Conservation (phyloP, 768 basidiomycete genomes). For the Russula virescens region DNA sequence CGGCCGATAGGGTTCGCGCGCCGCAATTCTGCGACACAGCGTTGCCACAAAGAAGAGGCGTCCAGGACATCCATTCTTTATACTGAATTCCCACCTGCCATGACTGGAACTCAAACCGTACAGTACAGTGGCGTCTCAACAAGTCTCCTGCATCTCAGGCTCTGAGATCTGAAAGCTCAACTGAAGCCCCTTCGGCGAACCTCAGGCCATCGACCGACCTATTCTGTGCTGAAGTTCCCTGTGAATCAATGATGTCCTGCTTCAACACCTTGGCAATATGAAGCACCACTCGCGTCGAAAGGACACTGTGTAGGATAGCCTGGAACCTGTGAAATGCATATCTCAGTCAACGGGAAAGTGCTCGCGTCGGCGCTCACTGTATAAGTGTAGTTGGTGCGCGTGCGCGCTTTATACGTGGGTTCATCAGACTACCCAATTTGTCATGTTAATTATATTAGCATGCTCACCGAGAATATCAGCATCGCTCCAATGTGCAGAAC, state of each 20-base stretch:
- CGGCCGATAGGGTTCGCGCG: no score
- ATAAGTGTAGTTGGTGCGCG: not conserved
- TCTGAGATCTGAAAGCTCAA: no score
- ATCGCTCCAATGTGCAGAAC: constrained; percentile 11
- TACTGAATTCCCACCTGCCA: no score
- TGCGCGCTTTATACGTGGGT: constrained; percentile 1
- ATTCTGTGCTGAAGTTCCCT: not conserved
- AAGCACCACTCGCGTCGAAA: constrained; percentile 18
- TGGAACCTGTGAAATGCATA: constrained; percentile 4
- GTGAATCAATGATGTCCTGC: not conserved
- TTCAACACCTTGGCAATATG: constrained; percentile 1
- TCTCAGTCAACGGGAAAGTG: not conserved
- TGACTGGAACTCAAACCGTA: no score
- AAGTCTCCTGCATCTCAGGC: no score
- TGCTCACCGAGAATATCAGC: constrained; percentile 9
- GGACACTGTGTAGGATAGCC: constrained; percentile 7
- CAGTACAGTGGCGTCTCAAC: no score
- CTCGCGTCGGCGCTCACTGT: constrained; percentile 3
- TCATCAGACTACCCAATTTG: not conserved
- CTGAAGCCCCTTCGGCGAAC: no score
- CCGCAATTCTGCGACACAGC: no score
- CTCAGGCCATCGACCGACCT: not conserved
- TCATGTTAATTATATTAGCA: not conserved
- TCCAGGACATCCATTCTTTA: no score
- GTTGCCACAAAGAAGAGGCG: no score